A percentile compares a stretch with the other conserved stretches of the same genome.
Evolutionary conservation across 805 yeast genomes (phyloP).

Genomic region (Saturnispora gosingensis): DNA sequence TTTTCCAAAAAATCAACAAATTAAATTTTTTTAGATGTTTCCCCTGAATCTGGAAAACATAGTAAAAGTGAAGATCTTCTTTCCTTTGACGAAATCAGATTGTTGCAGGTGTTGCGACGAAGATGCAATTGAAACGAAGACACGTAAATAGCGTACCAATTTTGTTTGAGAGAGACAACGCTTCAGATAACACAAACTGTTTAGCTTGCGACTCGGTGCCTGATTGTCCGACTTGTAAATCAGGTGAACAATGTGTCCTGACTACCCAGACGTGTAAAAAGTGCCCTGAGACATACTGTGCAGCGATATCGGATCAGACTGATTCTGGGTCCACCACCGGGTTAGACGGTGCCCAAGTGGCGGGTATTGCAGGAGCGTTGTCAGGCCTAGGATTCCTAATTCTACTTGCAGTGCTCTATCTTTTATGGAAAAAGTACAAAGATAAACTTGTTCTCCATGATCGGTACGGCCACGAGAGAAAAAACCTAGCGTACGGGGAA

Average conservation of each 20-base stretch:
- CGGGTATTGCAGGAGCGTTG: conserved; percentile 68
- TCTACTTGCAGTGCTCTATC: conserved; percentile 30
- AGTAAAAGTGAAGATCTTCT: neutral
- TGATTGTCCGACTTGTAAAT: conserved; percentile 46
- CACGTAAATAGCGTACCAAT: neutral
- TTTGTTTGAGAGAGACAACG: neutral
- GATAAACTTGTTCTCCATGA: conserved; percentile 22
- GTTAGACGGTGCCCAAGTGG: conserved; percentile 27
- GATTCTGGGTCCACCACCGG: conserved; percentile 13
- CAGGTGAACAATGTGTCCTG: conserved; percentile 44
- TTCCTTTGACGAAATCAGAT: neutral
- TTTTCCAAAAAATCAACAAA: neutral
- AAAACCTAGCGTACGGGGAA: neutral
- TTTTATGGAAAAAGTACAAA: conserved; percentile 36
- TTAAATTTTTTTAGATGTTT: neutral
- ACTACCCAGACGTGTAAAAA: conserved; percentile 46
- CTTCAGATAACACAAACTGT: conserved; percentile 14
- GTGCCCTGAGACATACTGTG: conserved; percentile 51
- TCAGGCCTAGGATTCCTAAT: conserved; percentile 46
- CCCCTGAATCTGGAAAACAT: neutral
- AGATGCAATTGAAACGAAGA: neutral
- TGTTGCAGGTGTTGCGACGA: neutral
- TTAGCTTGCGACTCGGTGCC: conserved; percentile 28
- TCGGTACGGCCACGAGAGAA: conserved; percentile 21
- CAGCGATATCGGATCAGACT: conserved; percentile 19